Base-by-base conservation (phyloP, 2,329 filamentous ascomycete genomes). In the Ampelomyces quisqualis region DNA sequence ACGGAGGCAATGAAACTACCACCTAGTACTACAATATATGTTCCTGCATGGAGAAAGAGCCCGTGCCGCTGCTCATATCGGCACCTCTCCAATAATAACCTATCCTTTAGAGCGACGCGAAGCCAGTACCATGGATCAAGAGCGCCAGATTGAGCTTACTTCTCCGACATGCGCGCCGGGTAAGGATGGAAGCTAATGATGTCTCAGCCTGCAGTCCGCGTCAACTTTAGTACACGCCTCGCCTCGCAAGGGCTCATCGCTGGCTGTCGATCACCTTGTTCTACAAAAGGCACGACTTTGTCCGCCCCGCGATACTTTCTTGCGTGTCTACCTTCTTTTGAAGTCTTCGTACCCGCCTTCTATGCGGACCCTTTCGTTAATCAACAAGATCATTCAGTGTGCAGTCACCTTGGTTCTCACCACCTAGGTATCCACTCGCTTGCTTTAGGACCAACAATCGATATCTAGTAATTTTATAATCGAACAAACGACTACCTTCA, bases 341-440 rank as follows among this genome's bases (percentile, higher is more conserved):
- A 8, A 34, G 29, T 19, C 13, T 34, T 13, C 14, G n/a, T 34
- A 10, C 8, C 21, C 13, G 31, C 41, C 51, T 50, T 45, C 45
- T 51, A 39, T 37, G 22, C 44, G 15, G 40, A 44, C 21, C 38
- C 55, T 40, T 45, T 55, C 45, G 34, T 53, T 54, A 40, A 28
- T 37, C 35, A 39, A 46, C 50, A 44, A 53, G 42, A 46, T 53
- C 47, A 39, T 55, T 37, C 48, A 59, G 62, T 63, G 58, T 58
- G 51, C 50, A 45, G 55, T 61, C 55, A 30, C 45, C 27, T 41
- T 37, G 49, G 47, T 52, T 46, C 45, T 43, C 58, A 57, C 62
- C n/a, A n/a, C n/a, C n/a, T n/a, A n/a, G n/a, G n/a, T 53, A 54
- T 60, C 58, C 63, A 60, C 47, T 65, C 63, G 62, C 57, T 65